Evolutionary conservation across 106 monocot genomes (phyloP), one percentile per base, ranked within the genome.

Genomic region (Acanthochlamys bracteata): DNA sequence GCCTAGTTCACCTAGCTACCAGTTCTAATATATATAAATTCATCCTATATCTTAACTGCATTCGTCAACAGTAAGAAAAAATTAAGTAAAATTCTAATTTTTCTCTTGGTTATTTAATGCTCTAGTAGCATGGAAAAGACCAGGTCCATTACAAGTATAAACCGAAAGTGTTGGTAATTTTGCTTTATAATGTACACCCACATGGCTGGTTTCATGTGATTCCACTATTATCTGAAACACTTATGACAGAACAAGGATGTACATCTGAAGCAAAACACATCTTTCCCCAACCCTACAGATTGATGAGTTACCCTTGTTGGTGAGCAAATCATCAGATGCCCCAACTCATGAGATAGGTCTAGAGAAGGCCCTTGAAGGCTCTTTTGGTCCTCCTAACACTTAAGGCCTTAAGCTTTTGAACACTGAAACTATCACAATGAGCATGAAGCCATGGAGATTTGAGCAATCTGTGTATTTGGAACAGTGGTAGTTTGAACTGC

Each of bases 371-470:
- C 1, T 89, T 0, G 85, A 85, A 71, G 82, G 82, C 17, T 57
- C 67, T 21, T 85, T 89, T 21, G 82, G 85, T 1, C 89, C 89
- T 10, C 76, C 78, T 4, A 69, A 65, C 19, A 24, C 82, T 46
- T 67, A 83, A 7, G 88, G 82, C 22, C 41, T 88, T 26, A 78
- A 24, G 9, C 33, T 82, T 16, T 77, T 79, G 12, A 53, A 82
- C 3, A 70, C 75, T 1, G 93, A 93, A 57, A 80, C 69, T 13
- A 60, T 83, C 17, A 83, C 73, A 4, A 63, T 70, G 73, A 74
- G 56, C 82, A 74, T 89, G 71, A 85, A 72, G 53, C 93, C 82
- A 0, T 93, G 93, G 88, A 93, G 85, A 53, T 89, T 89, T 49
- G 93, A 93, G 59, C 88, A 93, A 58, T 80, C 76, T 1, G 88